Base-by-base conservation (phyloP, 202 grass and related monocot species). In the Digitaria exilis region DNA sequence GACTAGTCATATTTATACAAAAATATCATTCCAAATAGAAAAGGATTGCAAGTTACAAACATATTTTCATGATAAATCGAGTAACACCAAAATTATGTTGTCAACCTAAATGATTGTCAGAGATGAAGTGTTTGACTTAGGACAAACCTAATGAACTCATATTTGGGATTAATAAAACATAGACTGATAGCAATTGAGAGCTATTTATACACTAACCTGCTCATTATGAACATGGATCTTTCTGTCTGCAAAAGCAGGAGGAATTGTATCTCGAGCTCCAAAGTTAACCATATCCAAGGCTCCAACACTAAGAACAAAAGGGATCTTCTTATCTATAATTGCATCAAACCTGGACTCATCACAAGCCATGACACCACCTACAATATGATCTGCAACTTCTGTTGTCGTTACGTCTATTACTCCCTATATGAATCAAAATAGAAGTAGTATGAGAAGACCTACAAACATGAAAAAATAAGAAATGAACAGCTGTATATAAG, bases 231-330 rank as follows among this genome's bases (percentile, higher is more conserved):
- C 78, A 83, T 95, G 89, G 65, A 93, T 90, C 29, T 92, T 98
- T 95, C 95, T 93, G 34, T 84, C 70, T 6, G 64, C 65, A 80
- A 98, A 98, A 73, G 76, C 72, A 82, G 83, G 78, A 91, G 95
- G 95, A 62, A 98, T 86, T 32, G 90, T 98, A 86, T 93, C 77
- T 83, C 73, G 85, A 75, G 90, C 69, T 62, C 95, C 95, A 80
- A 98, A 98, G 81, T 98, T 98, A 54, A 93, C 95, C 92, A 95
- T 98, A 87, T 98, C 95, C 84, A 98, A 84, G 45, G 95, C 95
- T 50, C 95, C 95, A 28, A 98, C 85, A 81, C 95, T 98, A 50
- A 98, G 87, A 90, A 98, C 86, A 51, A 95, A 71, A 88, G 95
- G 95, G 42, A 98, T 87, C 46, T 83, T 95, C 35, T 84, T 95